These are phyloP conservation scores for Oryza longistaminata DNA, from an alignment of 176 grass and related monocot species.

Conservation along the genomic window DNA sequence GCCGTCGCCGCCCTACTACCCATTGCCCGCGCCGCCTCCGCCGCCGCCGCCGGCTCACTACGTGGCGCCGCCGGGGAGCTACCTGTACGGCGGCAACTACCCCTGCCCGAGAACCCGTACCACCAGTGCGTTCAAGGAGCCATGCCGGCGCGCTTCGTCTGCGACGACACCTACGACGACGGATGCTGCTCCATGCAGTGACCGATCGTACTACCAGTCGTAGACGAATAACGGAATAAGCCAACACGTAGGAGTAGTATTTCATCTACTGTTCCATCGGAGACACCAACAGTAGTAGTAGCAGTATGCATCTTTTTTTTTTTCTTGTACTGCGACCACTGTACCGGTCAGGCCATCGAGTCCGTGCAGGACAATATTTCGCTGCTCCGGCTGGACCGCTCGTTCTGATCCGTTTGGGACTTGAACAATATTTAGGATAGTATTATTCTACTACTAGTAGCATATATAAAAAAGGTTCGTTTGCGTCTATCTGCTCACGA, in stretches of 20 bases:
- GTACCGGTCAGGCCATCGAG: neutral
- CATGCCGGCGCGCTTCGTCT: neutral
- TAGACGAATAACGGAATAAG: neutral
- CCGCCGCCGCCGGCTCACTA: neutral
- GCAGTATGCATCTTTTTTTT: neutral
- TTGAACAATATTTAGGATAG: neutral
- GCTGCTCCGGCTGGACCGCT: neutral
- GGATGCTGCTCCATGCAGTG: conserved; percentile 36
- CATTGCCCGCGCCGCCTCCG: neutral
- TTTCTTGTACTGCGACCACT: neutral
- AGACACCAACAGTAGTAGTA: neutral
- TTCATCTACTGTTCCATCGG: neutral
- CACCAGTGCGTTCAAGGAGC: neutral
- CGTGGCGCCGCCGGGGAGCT: neutral
- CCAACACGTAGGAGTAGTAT: too few relatives aligned
- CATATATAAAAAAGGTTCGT: too few relatives aligned
- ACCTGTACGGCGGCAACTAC: neutral
- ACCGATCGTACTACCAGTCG: neutral
- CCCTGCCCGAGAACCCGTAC: neutral
- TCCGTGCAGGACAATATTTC: neutral
- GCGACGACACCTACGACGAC: neutral
- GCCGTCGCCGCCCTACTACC: neutral
- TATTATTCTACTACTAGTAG: too few relatives aligned
- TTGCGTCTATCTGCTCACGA: too few relatives aligned
- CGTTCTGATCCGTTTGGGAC: neutral